phyloP scores from a whole-genome alignment of 2,329 filamentous ascomycete genomes.

The Aquanectria penicillioides region DNA sequence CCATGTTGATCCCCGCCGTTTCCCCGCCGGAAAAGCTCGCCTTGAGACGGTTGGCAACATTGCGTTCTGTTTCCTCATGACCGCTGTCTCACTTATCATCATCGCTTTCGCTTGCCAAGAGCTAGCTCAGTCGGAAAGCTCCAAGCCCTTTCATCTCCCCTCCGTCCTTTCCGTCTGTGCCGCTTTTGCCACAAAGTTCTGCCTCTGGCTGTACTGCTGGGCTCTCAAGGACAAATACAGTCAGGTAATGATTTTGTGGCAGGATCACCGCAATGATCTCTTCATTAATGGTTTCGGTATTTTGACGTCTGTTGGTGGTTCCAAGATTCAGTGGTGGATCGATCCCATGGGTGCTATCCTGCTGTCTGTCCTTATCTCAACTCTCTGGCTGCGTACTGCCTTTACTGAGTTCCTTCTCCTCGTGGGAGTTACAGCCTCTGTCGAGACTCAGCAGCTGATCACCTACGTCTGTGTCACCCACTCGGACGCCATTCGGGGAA shows the following conservation, averaged over 20 bases:
- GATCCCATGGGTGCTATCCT: conserved; percentile 92
- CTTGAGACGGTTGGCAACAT: conserved; percentile 98
- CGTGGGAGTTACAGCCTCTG: conserved; percentile 87
- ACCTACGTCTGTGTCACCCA: conserved; percentile 94
- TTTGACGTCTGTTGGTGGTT: conserved; percentile 88
- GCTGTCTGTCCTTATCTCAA: conserved; percentile 80
- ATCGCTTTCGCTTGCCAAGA: conserved; percentile 87
- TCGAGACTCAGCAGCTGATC: conserved; percentile 89
- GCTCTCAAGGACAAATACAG: conserved; percentile 89
- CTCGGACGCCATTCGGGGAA: conserved; percentile 80
- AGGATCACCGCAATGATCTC: conserved; percentile 97
- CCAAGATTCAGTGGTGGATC: conserved; percentile 92
- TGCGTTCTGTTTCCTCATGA: conserved; percentile 96
- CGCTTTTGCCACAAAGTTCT: conserved; percentile 86
- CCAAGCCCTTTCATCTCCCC: conserved; percentile 78
- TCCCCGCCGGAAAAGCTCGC: conserved; percentile 91
- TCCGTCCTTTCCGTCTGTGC: conserved; percentile 86
- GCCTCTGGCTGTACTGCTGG: conserved; percentile 92
- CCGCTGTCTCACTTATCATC: conserved; percentile 87
- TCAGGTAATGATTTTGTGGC: conserved; percentile 92
- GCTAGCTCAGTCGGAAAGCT: conserved; percentile 64
- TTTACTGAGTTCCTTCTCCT: conserved; percentile 91
- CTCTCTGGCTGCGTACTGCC: conserved; percentile 85
- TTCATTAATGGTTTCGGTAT: conserved; percentile 95
- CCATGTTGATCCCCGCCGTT: conserved; percentile 84